Evolutionary conservation across 1,139 yeast genomes (phyloP), one percentile per base, ranked within the genome.

Genomic region (Trichomonascaceae sp.): DNA sequence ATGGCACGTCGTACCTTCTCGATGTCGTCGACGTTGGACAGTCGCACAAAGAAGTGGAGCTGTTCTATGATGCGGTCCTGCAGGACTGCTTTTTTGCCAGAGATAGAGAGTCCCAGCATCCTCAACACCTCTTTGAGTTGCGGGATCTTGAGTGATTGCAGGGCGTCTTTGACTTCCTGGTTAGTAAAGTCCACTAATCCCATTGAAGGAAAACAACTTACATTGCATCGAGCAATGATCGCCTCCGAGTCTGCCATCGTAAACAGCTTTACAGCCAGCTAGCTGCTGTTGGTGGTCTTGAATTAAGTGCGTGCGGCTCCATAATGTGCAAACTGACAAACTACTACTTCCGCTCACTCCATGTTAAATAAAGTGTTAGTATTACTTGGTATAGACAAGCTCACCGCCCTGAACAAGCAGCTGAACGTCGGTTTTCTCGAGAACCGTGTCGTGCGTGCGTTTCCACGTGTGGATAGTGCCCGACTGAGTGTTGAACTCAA

Each of bases 391-490:
- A n/a, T n/a, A n/a, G n/a, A n/a, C n/a, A n/a, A n/a, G n/a, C n/a
- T n/a, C n/a, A n/a, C 78, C 79, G 13, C 54, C 62, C 16, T 56
- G 46, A 3, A 75, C 84, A 37, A 82, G 56, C 1, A 57, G 47
- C 48, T 78, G 89, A 26, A 57, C 55, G 51, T 84, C 93, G 35
- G 78, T 56, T 1, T 40, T 48, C 13, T 51, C 54, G 0, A 59
- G 63, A 0, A 82, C 77, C 4, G 65, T 59, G 29, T 44, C 50
- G 25, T 45, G 51, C 36, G 45, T 43, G 65, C 67, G 59, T 54
- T 85, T 85, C 87, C 93, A 84, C 1, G 84, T 69, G 30, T 55
- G 54, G 23, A 87, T 72, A n/a, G 62, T 56, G 1, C 69, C 71
- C 1, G 58, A 52, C 8, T 56, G 52, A 1, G 74, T 58, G 51